Base-by-base conservation (phyloP, 2,329 filamentous ascomycete species). In the Pyricularia sp. region DNA sequence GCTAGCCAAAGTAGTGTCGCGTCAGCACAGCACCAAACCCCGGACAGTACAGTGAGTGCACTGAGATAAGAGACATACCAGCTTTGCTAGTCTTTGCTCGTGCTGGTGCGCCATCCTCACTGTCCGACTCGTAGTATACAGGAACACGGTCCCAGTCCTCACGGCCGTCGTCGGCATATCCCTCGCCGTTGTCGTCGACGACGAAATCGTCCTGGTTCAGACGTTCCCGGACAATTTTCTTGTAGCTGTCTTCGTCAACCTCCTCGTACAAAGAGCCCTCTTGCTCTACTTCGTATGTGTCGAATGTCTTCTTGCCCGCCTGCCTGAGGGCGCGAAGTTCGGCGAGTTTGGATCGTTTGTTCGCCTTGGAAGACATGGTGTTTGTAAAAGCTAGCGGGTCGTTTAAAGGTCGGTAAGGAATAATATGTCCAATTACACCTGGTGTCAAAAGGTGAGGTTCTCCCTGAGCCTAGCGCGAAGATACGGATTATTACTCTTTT, bases 131-230 rank as follows among this genome's bases (percentile, higher is more conserved):
- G 77, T 90, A 82, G 77, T 90, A 82, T 70, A 84, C 84, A 72
- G 84, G 82, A 72, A 90, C 85, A 74, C 91, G 87, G 79, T 94
- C 89, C 94, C 94, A 94, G 74, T 98, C 95, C 80, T 97, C 94
- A 69, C 95, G 90, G 70, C 95, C 95, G 76, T 98, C 95, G 77
- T 98, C 94, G 72, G 93, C 94, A 76, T 99, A 99, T 55, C 95
- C 94, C 77, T 94, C 93, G 76, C 94, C 94, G 81, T 97, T 97
- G 81, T 99, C 95, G 82, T 98, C 95, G 70, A 99, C 94, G 68
- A 99, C 94, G 76, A 99, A 99, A 81, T 99, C 95, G 75, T 99
- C 95, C 75, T 97, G 86, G 76, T 98, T 92, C 67, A 99, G 84
- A 65, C 95, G 90, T 69, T 90, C 88, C 61, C 95, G 88, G 17